Conservation (phyloP, 2,329 filamentous ascomycete genomes). For the Chrysoporthe austroafricana region DNA sequence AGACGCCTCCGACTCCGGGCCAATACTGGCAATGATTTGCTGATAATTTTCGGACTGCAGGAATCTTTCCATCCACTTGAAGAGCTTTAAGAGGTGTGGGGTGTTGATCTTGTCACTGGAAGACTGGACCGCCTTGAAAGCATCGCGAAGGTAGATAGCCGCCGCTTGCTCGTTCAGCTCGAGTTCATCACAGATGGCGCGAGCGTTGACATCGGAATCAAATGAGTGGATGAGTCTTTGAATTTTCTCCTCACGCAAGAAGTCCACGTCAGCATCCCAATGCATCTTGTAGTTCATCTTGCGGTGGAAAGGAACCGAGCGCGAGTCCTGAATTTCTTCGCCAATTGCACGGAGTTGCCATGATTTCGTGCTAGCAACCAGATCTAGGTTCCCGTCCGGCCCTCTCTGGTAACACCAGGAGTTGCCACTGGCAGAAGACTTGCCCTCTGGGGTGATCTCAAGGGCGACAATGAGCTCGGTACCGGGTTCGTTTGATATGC, state of each 20-base stretch:
- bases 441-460: conserved; percentile 14
- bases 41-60: conserved; percentile 2
- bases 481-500: conserved; percentile 19
- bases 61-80: conserved; percentile 25
- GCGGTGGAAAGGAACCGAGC: conserved; percentile 8
- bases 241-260: conserved; percentile 13
- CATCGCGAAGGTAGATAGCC: conserved; percentile 25
- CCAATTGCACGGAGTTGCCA: conserved; percentile 19
- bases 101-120: conserved; percentile 5
- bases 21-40: conserved; percentile 1
- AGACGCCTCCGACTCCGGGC: conserved; percentile 14
- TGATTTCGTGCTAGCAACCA: conserved; percentile 8
- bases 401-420: conserved; percentile 23
- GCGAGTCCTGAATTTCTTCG: conserved; percentile 6
- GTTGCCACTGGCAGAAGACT: conserved; percentile 9
- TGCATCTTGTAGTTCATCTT: conserved; percentile 26
- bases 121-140: conserved; percentile 1
- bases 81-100: conserved; percentile 23
- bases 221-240: not conserved
- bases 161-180: conserved; percentile 24
- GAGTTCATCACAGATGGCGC: conserved; percentile 1
- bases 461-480: conserved; percentile 27
- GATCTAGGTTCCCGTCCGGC: conserved; percentile 16
- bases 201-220: conserved; percentile 1
- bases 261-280: conserved; percentile 26